Evolutionary conservation across 1,284 basidiomycete species (phyloP).

Genomic region (Flammula alnicola): DNA sequence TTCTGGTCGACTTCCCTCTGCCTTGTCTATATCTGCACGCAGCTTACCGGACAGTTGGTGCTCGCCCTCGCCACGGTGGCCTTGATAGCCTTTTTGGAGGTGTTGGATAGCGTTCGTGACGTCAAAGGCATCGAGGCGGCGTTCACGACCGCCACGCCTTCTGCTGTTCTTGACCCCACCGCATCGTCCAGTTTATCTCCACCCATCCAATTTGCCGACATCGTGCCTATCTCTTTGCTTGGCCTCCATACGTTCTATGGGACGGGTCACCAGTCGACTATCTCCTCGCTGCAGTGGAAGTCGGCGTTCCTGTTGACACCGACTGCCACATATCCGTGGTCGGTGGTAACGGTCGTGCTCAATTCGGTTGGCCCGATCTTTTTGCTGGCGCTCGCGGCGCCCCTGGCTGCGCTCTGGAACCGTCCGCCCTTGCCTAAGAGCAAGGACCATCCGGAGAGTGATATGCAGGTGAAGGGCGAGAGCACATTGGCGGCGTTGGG

Average conservation of each 20-base stretch:
- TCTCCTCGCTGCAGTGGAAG: constrained; percentile 96
- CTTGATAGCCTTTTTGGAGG: constrained; percentile 74
- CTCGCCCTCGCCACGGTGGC: constrained; percentile 68
- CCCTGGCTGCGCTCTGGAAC: constrained; percentile 89
- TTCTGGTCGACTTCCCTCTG: constrained; percentile 75
- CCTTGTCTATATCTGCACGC: constrained; percentile 70
- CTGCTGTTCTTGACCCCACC: constrained; percentile 42
- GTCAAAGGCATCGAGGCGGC: constrained; percentile 58
- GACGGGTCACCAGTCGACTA: constrained; percentile 91
- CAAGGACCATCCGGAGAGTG: constrained; percentile 20
- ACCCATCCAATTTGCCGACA: constrained; percentile 66
- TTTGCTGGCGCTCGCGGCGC: constrained; percentile 33
- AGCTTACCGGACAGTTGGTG: constrained; percentile 84
- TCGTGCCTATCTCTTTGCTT: constrained; percentile 77
- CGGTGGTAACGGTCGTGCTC: constrained; percentile 77
- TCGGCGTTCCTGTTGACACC: constrained; percentile 81
- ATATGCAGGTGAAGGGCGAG: constrained; percentile 38
- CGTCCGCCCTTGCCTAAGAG: constrained; percentile 57
- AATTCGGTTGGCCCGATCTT: constrained; percentile 83
- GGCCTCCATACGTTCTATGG: constrained; percentile 80
- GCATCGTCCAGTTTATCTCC: constrained; percentile 27
- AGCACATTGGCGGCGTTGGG: constrained; percentile 60
- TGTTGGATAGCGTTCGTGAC: constrained; percentile 82
- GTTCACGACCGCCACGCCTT: constrained; percentile 49
- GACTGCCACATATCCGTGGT: constrained; percentile 74